Base-by-base conservation (phyloP, 176 grass and related monocot genomes). In the Coix lacrymajobi region DNA sequence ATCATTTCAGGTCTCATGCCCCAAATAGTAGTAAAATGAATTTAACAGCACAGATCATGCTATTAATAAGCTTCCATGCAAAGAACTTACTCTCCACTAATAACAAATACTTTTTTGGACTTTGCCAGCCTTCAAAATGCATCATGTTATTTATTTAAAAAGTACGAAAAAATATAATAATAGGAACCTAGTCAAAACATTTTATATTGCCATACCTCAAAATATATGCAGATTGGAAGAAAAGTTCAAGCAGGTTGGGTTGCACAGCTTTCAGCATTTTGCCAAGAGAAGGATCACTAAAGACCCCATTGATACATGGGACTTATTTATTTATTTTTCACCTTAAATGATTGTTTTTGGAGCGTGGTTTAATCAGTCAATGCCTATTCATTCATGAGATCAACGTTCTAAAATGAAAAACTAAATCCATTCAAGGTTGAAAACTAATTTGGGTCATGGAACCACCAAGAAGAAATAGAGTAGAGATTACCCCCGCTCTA, bases 401-500 rank as follows among this genome's bases (percentile, higher is more conserved):
- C 4, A 8, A 26, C 0, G 30, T 29, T 51, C 30, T 62, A 40
- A 70, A 36, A 17, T 54, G 36, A 51, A 48, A 46, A 79, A 4
- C n/a, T 63, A 12, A 62, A 67, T 73, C 7, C 3, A 25, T 39
- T 49, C 6, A 65, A 73, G 31, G 2, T 40, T 64, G 31, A 11
- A 34, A 9, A 60, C 16, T n/a, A 45, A 12, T 14, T 45, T 46
- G 1, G 25, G 51, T 68, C 19, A 17, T 48, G 54, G 5, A 72
- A 65, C 28, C 22, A 84, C 69, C 33, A 19, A 7, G 22, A 26
- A 71, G 22, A 82, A 49, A 49, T 57, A 19, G 37, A 69, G 56
- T 22, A 78, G 15, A 45, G 51, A 85, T 93, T 88, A 98, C 96
- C 92, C 96, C 96, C 78, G 87, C 96, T 85, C 87, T 94, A 78